Percentiles rank a stretch among this genome's conserved stretches.
Conservation (phyloP, 345 rosid species). For the Melaleuca quinquenervia region DNA sequence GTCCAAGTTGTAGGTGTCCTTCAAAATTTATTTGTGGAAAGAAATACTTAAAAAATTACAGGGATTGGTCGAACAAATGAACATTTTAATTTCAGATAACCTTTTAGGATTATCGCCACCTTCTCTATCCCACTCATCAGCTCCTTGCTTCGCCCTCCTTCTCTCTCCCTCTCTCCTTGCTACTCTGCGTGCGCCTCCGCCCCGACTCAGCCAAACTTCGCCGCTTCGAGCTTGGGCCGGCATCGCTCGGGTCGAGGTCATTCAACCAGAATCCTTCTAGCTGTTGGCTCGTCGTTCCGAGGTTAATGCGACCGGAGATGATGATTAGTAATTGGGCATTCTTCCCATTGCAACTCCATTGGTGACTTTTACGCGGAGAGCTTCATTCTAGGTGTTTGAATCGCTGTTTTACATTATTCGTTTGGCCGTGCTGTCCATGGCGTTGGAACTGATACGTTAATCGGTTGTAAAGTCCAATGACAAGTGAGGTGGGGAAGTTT, state of each 20-base stretch:
- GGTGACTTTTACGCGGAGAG: not conserved
- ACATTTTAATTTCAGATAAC: not conserved
- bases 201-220: too few species aligned
- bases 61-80: not conserved
- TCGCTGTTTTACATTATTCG: not conserved
- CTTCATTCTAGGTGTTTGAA: not conserved
- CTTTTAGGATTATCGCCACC: not conserved
- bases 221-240: not conserved
- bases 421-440: rapidly evolving
- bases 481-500: not conserved
- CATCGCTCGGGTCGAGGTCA: not conserved
- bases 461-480: not conserved
- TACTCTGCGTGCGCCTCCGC: too few species aligned
- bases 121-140: not conserved
- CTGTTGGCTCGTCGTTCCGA: not conserved
- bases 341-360: not conserved
- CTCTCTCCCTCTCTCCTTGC: not conserved
- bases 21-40: not conserved
- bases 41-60: not conserved
- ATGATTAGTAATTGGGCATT: not conserved
- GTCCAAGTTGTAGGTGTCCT: not conserved
- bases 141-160: not conserved
- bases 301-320: not conserved
- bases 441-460: not conserved
- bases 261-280: not conserved